Evolutionary conservation across 345 rosid genomes (phyloP).

Genomic region (Gynandropsis gynandra): DNA sequence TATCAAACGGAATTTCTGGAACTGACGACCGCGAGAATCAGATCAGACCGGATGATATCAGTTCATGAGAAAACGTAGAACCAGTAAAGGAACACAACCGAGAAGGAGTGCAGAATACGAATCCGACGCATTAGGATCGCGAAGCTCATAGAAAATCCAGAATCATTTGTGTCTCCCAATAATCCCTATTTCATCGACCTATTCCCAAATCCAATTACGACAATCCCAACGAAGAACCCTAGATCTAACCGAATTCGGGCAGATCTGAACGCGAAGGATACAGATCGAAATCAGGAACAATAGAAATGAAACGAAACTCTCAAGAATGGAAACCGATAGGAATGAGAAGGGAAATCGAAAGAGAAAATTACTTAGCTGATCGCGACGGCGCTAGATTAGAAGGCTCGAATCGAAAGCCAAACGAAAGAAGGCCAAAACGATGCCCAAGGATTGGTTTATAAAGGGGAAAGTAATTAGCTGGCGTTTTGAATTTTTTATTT

Average conservation of each 20-base stretch:
- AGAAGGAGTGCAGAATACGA: slow-evolving; percentile 76
- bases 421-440: slow-evolving; percentile 27
- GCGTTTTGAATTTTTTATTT: not conserved
- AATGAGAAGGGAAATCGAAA: not conserved
- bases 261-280: slow-evolving; percentile 13
- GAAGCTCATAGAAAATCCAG: slow-evolving; percentile 50
- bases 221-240: slow-evolving; percentile 7
- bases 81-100: slow-evolving; percentile 90
- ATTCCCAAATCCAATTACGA: slow-evolving; percentile 9
- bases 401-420: slow-evolving; percentile 2
- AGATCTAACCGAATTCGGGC: slow-evolving; percentile 24
- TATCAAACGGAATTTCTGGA: not conserved
- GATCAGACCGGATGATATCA: slow-evolving; percentile 19
- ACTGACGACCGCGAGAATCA: not conserved
- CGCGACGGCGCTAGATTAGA: slow-evolving; percentile 5
- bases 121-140: slow-evolving; percentile 58
- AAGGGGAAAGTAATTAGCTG: slow-evolving; percentile 26
- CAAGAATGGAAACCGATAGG: not conserved
- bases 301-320: not conserved
- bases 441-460: slow-evolving; percentile 4
- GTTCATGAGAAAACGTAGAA: slow-evolving; percentile 74
- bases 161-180: slow-evolving; percentile 29
- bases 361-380: slow-evolving; percentile 24
- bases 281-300: slow-evolving; percentile 11
- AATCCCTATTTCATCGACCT: slow-evolving; percentile 12